Evolutionary conservation across 768 basidiomycete species (phyloP).

Genomic region (Xerocomus brunneocitrinus): DNA sequence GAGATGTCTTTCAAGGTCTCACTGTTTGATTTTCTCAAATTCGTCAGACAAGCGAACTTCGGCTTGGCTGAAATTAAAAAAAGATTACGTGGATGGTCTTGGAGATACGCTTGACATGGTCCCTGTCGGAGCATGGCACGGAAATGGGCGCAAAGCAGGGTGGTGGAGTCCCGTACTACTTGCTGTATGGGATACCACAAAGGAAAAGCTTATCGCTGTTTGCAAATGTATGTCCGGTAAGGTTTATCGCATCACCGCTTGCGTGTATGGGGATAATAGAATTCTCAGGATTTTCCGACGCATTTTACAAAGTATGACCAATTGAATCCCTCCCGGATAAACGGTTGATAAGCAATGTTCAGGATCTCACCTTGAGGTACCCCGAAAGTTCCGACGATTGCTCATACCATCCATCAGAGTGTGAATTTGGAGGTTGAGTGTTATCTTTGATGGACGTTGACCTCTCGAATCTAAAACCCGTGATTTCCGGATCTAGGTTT

Average conservation of each 20-base stretch:
- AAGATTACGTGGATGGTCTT: conserved; percentile 79
- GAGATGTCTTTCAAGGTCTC: neutral
- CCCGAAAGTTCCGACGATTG: conserved; percentile 50
- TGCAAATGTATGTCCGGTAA: conserved; percentile 89
- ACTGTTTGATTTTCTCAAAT: neutral
- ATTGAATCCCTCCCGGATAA: neutral
- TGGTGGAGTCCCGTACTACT: conserved; percentile 94
- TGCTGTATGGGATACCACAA: conserved; percentile 64
- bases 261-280: neutral
- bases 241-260: conserved; percentile 13
- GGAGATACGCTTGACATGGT: conserved; percentile 74
- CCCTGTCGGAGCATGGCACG: conserved; percentile 83
- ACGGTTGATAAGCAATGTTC: neutral
- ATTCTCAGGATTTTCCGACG: conserved; percentile 71
- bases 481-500: conserved; percentile 39
- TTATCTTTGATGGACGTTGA: neutral
- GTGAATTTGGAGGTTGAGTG: conserved; percentile 56
- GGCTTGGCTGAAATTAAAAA: conserved; percentile 90
- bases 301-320: conserved; percentile 61
- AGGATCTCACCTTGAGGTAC: conserved; percentile 66
- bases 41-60: conserved; percentile 70
- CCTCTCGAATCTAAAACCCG: neutral
- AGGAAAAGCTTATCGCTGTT: conserved; percentile 64
- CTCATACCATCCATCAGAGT: conserved; percentile 47
- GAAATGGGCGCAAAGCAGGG: conserved; percentile 79